Conservation (phyloP, 805 yeast genomes). For the Lipomyces spencermartinsiae region DNA sequence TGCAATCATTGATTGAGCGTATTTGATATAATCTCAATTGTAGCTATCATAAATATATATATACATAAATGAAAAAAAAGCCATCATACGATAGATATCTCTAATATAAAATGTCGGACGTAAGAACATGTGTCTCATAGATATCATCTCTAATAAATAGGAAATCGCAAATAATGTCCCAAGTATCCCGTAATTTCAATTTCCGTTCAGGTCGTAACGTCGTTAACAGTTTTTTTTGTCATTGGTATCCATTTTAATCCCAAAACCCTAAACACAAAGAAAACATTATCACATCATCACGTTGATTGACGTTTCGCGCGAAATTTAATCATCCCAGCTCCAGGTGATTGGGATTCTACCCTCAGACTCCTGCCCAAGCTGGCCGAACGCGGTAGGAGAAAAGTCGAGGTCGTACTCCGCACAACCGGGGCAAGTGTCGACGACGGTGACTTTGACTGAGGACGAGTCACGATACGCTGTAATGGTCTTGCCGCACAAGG, state of each 20-base stretch:
- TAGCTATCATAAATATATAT: too few species aligned
- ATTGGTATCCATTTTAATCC: not conserved
- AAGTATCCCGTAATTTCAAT: not conserved
- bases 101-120: too few species aligned
- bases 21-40: too few species aligned
- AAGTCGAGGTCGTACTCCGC: slow-evolving; percentile 58
- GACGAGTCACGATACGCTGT: slow-evolving; percentile 55
- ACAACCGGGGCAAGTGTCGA: slow-evolving; percentile 66
- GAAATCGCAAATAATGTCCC: not conserved
- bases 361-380: slow-evolving; percentile 57
- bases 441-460: slow-evolving; percentile 62
- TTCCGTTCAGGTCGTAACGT: not conserved
- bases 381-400: slow-evolving; percentile 64
- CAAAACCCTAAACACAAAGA: not conserved
- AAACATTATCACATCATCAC: not conserved
- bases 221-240: not conserved
- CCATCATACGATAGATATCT: too few species aligned
- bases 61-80: too few species aligned
- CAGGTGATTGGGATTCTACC: slow-evolving; percentile 64
- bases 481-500: slow-evolving; percentile 61
- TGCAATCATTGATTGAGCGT: too few species aligned
- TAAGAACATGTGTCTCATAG: too few species aligned
- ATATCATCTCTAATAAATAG: too few species aligned
- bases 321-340: slow-evolving; percentile 47
- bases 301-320: not conserved